These are phyloP conservation scores for Flaveria trinervia DNA, from an alignment of 129 eudicot genomes.

Conservation along the genomic window DNA sequence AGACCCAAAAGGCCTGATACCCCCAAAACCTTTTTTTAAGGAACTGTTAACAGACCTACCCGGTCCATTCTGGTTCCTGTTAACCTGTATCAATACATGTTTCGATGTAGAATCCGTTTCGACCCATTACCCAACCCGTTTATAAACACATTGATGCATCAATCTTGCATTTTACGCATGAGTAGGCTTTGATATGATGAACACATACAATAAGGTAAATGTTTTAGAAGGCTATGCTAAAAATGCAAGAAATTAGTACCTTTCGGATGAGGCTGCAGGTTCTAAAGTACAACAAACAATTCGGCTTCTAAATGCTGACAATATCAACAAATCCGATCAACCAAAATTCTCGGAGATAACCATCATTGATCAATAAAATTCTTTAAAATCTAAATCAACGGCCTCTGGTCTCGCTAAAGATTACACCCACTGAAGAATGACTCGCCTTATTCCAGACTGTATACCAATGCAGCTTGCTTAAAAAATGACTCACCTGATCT, in stretches of 20 bases:
- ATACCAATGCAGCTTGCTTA: slow-evolving; percentile 30
- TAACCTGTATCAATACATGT: neutral
- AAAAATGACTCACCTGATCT: slow-evolving; percentile 31
- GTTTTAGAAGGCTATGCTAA: neutral
- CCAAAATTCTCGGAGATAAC: slow-evolving; percentile 23
- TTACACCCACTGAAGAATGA: slow-evolving; percentile 43
- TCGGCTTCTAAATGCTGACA: slow-evolving; percentile 21
- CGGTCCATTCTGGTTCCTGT: neutral
- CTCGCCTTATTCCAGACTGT: slow-evolving; percentile 32
- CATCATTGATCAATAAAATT: neutral
- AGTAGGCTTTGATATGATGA: neutral
- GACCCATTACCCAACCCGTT: neutral
- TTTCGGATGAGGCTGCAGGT: slow-evolving; percentile 26
- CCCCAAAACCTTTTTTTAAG: too few species aligned
- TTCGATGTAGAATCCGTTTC: neutral
- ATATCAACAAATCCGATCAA: slow-evolving; percentile 32
- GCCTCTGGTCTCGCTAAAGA: slow-evolving; percentile 32
- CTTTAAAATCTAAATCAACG: slow-evolving; percentile 26
- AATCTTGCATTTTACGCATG: neutral
- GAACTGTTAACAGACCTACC: neutral
- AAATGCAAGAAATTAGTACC: slow-evolving; percentile 29
- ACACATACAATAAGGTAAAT: neutral
- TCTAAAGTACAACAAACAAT: slow-evolving; percentile 29
- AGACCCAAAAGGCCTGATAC: too few species aligned
- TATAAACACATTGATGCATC: neutral